Percentiles rank a stretch among this genome's conserved stretches.
Conservation (phyloP, 192 early-diverging fungal species). For the Backusella westeae region DNA sequence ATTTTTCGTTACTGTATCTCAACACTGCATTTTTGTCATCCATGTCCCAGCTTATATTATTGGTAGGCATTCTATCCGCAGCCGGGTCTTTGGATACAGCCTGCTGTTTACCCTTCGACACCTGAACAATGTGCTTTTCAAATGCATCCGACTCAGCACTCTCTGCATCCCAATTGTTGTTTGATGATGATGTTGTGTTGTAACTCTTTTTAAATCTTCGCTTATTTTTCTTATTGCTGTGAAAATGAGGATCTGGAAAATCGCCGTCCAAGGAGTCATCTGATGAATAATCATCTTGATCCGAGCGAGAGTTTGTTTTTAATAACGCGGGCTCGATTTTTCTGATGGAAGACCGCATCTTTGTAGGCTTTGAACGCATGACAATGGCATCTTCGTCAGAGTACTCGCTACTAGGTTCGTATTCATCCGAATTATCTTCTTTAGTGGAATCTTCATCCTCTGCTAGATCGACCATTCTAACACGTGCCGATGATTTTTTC, state of each 20-base stretch:
- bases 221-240: neutral
- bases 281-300: constrained; percentile 1
- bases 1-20: neutral
- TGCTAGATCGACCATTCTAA: neutral
- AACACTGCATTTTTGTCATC: neutral
- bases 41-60: neutral
- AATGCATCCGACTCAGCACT: constrained; percentile 13
- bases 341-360: constrained; percentile 8
- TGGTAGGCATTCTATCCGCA: constrained; percentile 1
- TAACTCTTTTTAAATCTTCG: neutral
- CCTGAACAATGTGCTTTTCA: neutral
- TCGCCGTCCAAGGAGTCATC: neutral
- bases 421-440: constrained; percentile 6
- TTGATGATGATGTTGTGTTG: neutral
- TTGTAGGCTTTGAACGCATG: neutral
- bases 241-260: neutral
- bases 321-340: constrained; percentile 13
- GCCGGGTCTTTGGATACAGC: neutral
- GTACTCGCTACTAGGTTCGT: constrained; percentile 2
- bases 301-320: constrained; percentile 10
- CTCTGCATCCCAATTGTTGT: neutral
- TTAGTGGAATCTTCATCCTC: neutral
- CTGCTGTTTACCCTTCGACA: constrained; percentile 1
- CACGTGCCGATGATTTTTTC: neutral
- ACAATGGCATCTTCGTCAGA: neutral